These are phyloP conservation scores for Lactarius sp. DNA, from an alignment of 768 basidiomycete genomes.

Conservation along the genomic window DNA sequence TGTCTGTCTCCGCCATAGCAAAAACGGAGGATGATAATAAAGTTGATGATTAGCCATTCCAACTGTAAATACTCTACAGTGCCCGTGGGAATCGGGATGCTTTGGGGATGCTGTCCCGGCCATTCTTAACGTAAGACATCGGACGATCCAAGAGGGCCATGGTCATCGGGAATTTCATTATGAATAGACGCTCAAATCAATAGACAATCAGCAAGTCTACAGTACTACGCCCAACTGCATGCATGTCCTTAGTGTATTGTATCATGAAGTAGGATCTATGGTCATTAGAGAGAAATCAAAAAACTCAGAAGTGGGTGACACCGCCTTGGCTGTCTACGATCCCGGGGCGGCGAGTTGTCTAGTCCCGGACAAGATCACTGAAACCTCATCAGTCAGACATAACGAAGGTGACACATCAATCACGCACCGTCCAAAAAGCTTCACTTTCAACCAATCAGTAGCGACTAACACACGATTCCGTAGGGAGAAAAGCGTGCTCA, in stretches of 20 bases:
- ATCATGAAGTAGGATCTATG: slow-evolving; percentile 12
- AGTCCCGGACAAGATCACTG: slow-evolving; percentile 24
- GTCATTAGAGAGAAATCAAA: neutral
- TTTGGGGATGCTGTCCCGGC: neutral
- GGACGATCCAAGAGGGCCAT: neutral
- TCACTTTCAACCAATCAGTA: slow-evolving; percentile 88
- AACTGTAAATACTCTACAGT: slow-evolving; percentile 8
- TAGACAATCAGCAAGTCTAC: neutral
- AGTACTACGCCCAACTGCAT: neutral
- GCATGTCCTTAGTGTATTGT: neutral
- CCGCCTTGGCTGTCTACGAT: neutral
- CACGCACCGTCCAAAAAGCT: slow-evolving; percentile 80
- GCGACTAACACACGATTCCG: slow-evolving; percentile 90
- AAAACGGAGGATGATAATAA: neutral
- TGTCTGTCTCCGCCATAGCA: slow-evolving; percentile 29
- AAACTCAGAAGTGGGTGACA: neutral
- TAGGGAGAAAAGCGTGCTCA: slow-evolving; percentile 92
- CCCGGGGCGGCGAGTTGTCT: neutral
- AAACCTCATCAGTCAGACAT: neutral
- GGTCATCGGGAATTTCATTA: neutral
- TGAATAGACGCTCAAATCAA: neutral
- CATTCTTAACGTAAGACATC: slow-evolving; percentile 1
- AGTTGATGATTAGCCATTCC: neutral
- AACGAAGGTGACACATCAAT: neutral
- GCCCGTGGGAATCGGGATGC: too few species aligned